These are phyloP conservation scores for Nigrospora osmanthi DNA, from an alignment of 2,329 filamentous ascomycete genomes.

Conservation along the genomic window DNA sequence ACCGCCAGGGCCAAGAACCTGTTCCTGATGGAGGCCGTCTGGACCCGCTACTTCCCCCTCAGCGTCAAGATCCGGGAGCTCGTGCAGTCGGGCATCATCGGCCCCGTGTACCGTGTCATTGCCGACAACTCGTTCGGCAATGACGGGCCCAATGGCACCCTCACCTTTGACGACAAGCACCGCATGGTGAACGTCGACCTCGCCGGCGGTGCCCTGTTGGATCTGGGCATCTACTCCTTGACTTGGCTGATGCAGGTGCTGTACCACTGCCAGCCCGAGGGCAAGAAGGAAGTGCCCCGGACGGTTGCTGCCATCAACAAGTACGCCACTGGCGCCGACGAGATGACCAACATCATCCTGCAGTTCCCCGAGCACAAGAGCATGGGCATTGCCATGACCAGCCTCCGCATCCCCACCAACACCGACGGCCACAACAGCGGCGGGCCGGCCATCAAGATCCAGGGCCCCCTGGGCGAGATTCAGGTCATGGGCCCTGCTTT, in stretches of 20 bases:
- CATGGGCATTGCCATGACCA: slow-evolving; percentile 66
- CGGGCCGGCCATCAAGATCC: slow-evolving; percentile 66
- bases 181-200: slow-evolving; percentile 78
- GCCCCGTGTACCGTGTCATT: slow-evolving; percentile 52
- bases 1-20: slow-evolving; percentile 65
- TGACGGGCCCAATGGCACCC: slow-evolving; percentile 46
- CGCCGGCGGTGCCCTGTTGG: slow-evolving; percentile 74
- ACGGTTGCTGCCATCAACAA: slow-evolving; percentile 64
- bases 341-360: slow-evolving; percentile 69
- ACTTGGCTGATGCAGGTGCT: slow-evolving; percentile 89
- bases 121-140: slow-evolving; percentile 55
- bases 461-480: slow-evolving; percentile 75
- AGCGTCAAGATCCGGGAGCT: slow-evolving; percentile 68
- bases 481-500: slow-evolving; percentile 68
- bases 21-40: slow-evolving; percentile 81
- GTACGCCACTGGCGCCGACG: slow-evolving; percentile 68
- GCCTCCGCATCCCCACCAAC: slow-evolving; percentile 53
- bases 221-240: slow-evolving; percentile 81
- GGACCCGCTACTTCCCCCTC: slow-evolving; percentile 83
- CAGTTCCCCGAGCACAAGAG: slow-evolving; percentile 63
- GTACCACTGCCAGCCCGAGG: slow-evolving; percentile 68
- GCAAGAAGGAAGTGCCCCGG: slow-evolving; percentile 58
- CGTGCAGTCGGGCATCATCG: slow-evolving; percentile 44
- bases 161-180: slow-evolving; percentile 52
- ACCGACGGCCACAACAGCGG: slow-evolving; percentile 51